Base-by-base conservation (phyloP, 495 filamentous ascomycete genomes). In the Lasiosphaeria ovina region DNA sequence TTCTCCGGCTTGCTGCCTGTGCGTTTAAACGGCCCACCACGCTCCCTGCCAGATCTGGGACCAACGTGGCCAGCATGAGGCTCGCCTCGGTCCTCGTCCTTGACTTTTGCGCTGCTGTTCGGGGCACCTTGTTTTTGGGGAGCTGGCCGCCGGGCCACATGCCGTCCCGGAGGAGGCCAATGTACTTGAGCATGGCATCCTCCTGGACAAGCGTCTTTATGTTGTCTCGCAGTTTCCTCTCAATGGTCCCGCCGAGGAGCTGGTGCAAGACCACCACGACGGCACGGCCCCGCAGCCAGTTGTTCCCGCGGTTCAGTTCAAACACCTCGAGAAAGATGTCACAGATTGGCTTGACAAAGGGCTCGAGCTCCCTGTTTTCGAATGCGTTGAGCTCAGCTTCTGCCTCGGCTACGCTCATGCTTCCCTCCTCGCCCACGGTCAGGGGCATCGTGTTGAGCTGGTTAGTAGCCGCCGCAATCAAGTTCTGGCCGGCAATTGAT, bases 311-410 rank as follows among this genome's bases (percentile, higher is more conserved):
- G 69, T 97, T 96, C 33, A 98, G 83, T 69, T 97, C 92, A 71
- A 99, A 99, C 10, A 91, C 82, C 76, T 98, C 95, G 44, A 98
- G 85, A 72, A 99, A 99, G 55, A 98, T 84, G 72, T 99, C 94
- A 73, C 92, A 97, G 62, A 99, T 96, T 7, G 95, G 95, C 68
- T 96, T 98, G 63, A 99, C 92, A 72, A 99, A 97, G 6, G 95
- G 95, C 68, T 96, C 91, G 0, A 91, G 78, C 65, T 96, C 91
- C 59, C 87, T 52, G 62, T 91, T 85, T 67, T 97, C 94, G 64
- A 96, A 98, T 5, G 95, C 95, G 50, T 89, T 90, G 31, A 99
- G 79, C 72, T 99, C 95, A 0, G 92, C 92, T 72, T 98, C 92
- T 3, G 93, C 93, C 76, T 99, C 95, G 3, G 90, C 91, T 1